Evolutionary conservation across 108 stramenopile species (phyloP).

Genomic region (Chaetoceros tenuissimus): DNA sequence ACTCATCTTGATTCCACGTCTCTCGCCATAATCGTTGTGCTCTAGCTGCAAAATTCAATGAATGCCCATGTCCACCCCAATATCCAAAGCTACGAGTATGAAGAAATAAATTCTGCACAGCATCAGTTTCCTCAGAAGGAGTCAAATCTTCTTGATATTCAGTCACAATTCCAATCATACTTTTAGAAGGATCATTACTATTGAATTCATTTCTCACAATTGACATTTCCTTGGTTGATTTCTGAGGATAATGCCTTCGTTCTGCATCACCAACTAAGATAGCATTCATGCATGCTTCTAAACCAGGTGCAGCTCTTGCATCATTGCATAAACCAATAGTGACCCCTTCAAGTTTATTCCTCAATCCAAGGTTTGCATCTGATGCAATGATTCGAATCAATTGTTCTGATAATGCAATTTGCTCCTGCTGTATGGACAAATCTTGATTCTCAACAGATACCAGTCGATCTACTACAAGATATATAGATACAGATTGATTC

Average conservation of each 20-base stretch:
- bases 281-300: conserved; percentile 56
- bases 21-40: neutral
- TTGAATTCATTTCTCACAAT: conserved; percentile 7
- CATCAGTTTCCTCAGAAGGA: conserved; percentile 26
- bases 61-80: conserved; percentile 50
- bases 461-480: conserved; percentile 37
- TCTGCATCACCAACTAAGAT: conserved; percentile 32
- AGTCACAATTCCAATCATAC: conserved; percentile 34
- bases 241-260: conserved; percentile 12
- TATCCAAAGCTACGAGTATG: conserved; percentile 36
- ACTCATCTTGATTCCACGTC: neutral
- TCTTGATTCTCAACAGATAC: conserved; percentile 4
- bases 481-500: conserved; percentile 3
- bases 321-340: conserved; percentile 43
- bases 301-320: conserved; percentile 46
- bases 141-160: conserved; percentile 36
- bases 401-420: conserved; percentile 17
- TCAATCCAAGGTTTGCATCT: conserved; percentile 20
- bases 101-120: conserved; percentile 22
- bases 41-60: conserved; percentile 11
- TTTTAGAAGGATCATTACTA: conserved; percentile 15
- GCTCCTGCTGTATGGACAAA: too few species aligned
- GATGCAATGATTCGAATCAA: conserved; percentile 31
- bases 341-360: conserved; percentile 36
- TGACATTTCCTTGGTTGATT: neutral